Evolutionary conservation across 2,329 filamentous ascomycete species (phyloP).

Genomic region (Aureobasidium namibiae): DNA sequence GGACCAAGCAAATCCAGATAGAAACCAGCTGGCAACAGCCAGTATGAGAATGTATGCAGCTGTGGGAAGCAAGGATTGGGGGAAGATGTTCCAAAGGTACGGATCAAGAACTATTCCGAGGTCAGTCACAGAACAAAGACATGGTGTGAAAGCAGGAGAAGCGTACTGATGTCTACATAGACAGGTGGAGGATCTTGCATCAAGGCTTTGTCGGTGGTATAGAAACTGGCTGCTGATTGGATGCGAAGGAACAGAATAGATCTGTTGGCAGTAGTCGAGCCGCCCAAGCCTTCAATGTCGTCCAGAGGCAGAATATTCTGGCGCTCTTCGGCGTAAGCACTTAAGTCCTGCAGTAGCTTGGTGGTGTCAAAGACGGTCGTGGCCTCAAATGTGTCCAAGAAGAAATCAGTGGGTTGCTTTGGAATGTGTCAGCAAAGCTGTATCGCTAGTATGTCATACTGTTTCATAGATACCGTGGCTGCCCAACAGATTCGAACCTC

Average conservation of each 20-base stretch:
- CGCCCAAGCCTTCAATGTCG: background rate
- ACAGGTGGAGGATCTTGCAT: slow-evolving; percentile 71
- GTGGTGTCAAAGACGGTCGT: slow-evolving; percentile 45
- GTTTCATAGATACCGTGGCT: slow-evolving; percentile 64
- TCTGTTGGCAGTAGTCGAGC: background rate
- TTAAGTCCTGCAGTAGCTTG: slow-evolving; percentile 23
- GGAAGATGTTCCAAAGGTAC: slow-evolving; percentile 70
- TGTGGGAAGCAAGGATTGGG: slow-evolving; percentile 66
- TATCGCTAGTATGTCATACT: background rate
- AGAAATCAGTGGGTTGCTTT: slow-evolving; percentile 81
- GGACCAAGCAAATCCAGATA: slow-evolving; percentile 39
- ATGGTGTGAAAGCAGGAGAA: background rate
- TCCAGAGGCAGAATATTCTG: background rate
- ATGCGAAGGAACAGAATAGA: slow-evolving; percentile 60
- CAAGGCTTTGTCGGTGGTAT: slow-evolving; percentile 61
- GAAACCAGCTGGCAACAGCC: slow-evolving; percentile 43
- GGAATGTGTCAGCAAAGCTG: slow-evolving; percentile 4
- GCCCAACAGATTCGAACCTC: slow-evolving; percentile 91
- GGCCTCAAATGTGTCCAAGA: slow-evolving; percentile 56
- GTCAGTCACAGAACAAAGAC: background rate
- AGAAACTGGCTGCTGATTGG: slow-evolving; percentile 74
- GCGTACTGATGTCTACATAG: slow-evolving; percentile 58
- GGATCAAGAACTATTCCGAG: slow-evolving; percentile 66
- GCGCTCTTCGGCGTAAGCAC: slow-evolving; percentile 21
- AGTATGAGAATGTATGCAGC: slow-evolving; percentile 59